Evolutionary conservation across 805 yeast genomes (phyloP), one percentile per base, ranked within the genome.

Genomic region (Yarrowia hollandica): DNA sequence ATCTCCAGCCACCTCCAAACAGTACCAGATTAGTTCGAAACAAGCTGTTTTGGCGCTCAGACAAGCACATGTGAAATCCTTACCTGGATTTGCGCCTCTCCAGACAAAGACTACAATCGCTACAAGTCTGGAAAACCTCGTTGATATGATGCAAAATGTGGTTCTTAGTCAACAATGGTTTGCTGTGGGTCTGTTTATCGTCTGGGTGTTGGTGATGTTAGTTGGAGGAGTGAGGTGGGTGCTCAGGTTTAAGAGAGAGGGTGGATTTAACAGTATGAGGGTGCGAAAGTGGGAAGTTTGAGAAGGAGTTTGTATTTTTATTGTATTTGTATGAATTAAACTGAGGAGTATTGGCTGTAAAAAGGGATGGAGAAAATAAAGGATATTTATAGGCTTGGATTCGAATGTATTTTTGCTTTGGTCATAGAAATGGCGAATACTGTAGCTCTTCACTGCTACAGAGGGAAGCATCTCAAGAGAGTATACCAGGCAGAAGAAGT

Each of bases 41-140:
- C 37, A 30, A 15, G 54, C 54, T 0, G 54, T 44, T 5, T 5
- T 12, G 7, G 25, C 54, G 0, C 28, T 44, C 19, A 30, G 14
- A 4, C 26, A 44, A 15, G 54, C 54, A 1, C 54, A 44, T 22
- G 19, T 44, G 7, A 22, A 19, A 19, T 44, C 54, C 2, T 15
- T 44, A 5, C 54, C 54, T 14, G 54, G 54, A 0, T 44, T 44
- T 19, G 54, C 54, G 3, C 54, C 54, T 44, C 28, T 44, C 4
- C 28, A 44, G n/a, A 44, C 54, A 1, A 44, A 44, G 5, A 44
- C 38, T 2, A 44, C 54, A 2, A 44, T 44, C 16, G 35, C 54
- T 21, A 30, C 54, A 10, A 44, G 54, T 44, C 26, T 44, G 6
- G 54, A 44, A 21, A 44, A 44, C 19, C 37, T 44, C n/a, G 54